These are phyloP conservation scores for Penicillium sp. DNA, from an alignment of 2,329 filamentous ascomycete genomes.

Conservation along the genomic window DNA sequence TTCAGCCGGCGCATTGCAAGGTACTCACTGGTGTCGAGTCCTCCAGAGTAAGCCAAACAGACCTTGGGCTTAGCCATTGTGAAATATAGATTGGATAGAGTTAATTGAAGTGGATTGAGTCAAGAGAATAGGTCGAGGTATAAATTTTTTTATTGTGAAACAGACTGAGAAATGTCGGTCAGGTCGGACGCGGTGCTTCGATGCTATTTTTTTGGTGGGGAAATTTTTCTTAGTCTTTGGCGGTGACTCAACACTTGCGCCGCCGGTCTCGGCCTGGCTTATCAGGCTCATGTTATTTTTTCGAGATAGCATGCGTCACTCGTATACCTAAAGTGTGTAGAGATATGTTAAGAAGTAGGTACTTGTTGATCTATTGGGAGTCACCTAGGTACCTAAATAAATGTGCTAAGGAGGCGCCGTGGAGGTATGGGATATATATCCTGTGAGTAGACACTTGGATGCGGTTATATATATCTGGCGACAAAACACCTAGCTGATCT, in stretches of 20 bases:
- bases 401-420: too few relatives aligned
- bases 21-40: constrained; percentile 43
- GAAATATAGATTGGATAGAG: neutral
- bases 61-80: constrained; percentile 17
- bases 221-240: constrained; percentile 9
- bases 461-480: too few relatives aligned
- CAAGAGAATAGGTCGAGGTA: neutral
- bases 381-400: too few relatives aligned
- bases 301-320: too few relatives aligned
- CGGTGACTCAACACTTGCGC: constrained; percentile 6
- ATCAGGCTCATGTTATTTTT: too few relatives aligned
- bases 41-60: constrained; percentile 26
- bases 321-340: too few relatives aligned
- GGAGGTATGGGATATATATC: too few relatives aligned
- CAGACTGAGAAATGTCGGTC: constrained; percentile 10
- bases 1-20: constrained; percentile 4
- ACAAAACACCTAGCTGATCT: too few relatives aligned
- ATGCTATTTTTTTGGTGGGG: constrained; percentile 8
- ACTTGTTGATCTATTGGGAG: too few relatives aligned
- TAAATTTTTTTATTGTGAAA: neutral
- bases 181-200: neutral
- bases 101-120: neutral
- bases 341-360: too few relatives aligned
- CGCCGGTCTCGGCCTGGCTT: constrained; percentile 8
- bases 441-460: too few relatives aligned